Base-by-base conservation (phyloP, 2,329 filamentous ascomycete genomes). In the Monosporascus sp. region DNA sequence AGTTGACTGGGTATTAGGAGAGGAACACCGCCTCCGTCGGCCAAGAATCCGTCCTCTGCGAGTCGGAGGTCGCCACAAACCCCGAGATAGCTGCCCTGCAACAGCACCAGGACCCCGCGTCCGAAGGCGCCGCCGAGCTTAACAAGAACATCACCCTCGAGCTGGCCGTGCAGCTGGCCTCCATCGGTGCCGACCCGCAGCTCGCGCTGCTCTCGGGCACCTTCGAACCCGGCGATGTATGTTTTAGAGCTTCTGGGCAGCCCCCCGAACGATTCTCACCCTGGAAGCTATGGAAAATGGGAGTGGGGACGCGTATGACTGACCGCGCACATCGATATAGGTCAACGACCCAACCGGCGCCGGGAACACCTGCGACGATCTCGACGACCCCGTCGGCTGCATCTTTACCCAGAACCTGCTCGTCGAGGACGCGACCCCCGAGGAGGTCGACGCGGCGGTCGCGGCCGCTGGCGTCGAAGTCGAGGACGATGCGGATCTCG, bases 31-130 rank as follows among this genome's bases (percentile, higher is more conserved):
- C 71, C 49, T 61, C 64, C 11, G 82, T 86, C 55, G 84, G 83
- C 49, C 68, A 74, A 45, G 77, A 75, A n/a, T 84, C 79, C 47
- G 79, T 76, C 35, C 68, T 78, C 48, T 88, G 85, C 72, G 76
- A 69, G 37, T 41, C 72, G 69, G 66, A 82, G 63, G 73, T 69
- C 41, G 81, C 85, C 17, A 73, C 75, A 54, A 88, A 88, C 70
- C 77, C 84, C 3, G 84, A 88, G 71, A 86, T 88, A 62, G 79
- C 76, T 27, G 82, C 82, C 44, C 66, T 88, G 55, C 70, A 74
- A 51, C 83, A 86, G 69, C 85, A 88, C 69, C 84, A 88, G 70
- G 85, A 88, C 65, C 83, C 85, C 27, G 85, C 85, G 20, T 81
- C 81, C 1, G 64, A 74, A 3, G 78, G 77, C 43, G 81, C 84